phyloP scores from a whole-genome alignment of 345 rosid species.

The thale cress (Arabidopsis thaliana) region DNA sequence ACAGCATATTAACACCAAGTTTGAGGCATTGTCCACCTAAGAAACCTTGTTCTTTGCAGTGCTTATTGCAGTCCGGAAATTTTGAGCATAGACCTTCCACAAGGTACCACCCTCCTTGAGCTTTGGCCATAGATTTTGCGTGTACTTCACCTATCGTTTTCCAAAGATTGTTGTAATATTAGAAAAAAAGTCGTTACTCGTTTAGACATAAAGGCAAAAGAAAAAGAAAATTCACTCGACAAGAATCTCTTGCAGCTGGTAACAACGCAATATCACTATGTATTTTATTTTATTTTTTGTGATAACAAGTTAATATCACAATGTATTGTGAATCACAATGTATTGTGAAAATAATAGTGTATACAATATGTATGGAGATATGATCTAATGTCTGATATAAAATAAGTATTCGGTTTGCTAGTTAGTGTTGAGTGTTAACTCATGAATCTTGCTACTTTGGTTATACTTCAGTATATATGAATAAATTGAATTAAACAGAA shows the following conservation, averaged over 20 bases:
- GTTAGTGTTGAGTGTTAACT: too few relatives aligned
- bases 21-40: constrained; percentile 5
- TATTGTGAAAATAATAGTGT: not conserved
- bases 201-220: not conserved
- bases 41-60: not conserved
- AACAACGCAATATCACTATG: not conserved
- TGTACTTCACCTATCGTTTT: not conserved
- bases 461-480: too few relatives aligned
- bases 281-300: too few relatives aligned
- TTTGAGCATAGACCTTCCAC: not conserved
- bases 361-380: not conserved
- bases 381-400: not conserved
- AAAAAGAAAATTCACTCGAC: too few relatives aligned
- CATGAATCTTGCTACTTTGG: not conserved
- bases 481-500: not conserved
- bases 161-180: not conserved
- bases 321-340: not conserved
- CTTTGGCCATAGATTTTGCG: not conserved
- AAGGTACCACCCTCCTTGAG: not conserved
- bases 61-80: constrained; percentile 17
- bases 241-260: not conserved
- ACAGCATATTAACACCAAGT: not conserved
- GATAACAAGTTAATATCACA: too few relatives aligned
- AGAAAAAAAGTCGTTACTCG: not conserved
- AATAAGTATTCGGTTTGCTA: too few relatives aligned